Percentiles rank a stretch among this genome's conserved stretches.
Evolutionary conservation across 352 stramenopile genomes (phyloP).

Genomic region (Pythium diclinum): DNA sequence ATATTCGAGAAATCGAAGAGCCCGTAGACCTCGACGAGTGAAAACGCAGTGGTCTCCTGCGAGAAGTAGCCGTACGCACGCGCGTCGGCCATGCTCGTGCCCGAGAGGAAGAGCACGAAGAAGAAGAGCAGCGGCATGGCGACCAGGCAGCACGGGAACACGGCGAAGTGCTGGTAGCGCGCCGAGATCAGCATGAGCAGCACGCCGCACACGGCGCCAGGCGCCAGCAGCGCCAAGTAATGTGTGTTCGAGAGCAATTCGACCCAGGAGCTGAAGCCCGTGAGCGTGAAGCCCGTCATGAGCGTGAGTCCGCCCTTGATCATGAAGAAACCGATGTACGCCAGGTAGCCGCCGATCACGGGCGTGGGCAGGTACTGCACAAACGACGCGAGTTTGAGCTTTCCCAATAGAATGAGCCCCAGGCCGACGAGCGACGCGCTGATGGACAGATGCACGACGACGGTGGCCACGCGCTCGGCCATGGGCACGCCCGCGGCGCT

Average conservation of each 20-base stretch:
- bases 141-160: conserved; percentile 57
- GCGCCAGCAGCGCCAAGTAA: conserved; percentile 69
- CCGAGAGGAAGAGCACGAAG: conserved; percentile 60
- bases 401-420: conserved; percentile 89
- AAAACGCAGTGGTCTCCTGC: conserved; percentile 29
- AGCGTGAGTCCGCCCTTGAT: conserved; percentile 87
- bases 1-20: conserved; percentile 75
- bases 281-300: conserved; percentile 79
- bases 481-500: conserved; percentile 47
- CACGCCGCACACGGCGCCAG: conserved; percentile 68
- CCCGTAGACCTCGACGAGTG: conserved; percentile 43
- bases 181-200: conserved; percentile 70
- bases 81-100: conserved; percentile 82
- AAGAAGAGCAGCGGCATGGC: conserved; percentile 85
- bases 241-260: conserved; percentile 48
- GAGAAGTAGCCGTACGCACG: conserved; percentile 86
- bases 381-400: conserved; percentile 87
- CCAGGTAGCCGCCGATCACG: conserved; percentile 95
- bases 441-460: conserved; percentile 91
- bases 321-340: conserved; percentile 96
- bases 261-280: conserved; percentile 60
- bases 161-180: conserved; percentile 60
- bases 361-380: conserved; percentile 95
- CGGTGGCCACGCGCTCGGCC: conserved; percentile 80
- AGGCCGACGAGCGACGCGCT: conserved; percentile 89